A percentile compares a stretch with the other conserved stretches of the same genome.
Evolutionary conservation across 805 yeast species (phyloP).

Genomic region (Yarrowia osloensis): DNA sequence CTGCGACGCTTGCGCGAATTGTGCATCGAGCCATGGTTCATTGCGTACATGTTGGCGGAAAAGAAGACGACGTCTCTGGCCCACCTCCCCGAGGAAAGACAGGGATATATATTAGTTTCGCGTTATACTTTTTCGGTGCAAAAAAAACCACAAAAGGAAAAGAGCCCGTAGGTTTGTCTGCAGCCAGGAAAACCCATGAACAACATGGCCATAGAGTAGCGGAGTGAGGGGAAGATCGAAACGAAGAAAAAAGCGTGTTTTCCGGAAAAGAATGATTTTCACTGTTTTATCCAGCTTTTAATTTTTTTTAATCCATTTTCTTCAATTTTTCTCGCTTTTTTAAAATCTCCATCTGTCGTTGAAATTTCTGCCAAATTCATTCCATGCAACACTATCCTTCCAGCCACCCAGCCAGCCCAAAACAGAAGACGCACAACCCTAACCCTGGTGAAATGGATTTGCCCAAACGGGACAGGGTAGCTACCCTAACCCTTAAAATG

Average conservation of each 20-base stretch:
- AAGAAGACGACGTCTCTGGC: background rate
- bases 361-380: no score
- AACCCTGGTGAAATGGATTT: background rate
- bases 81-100: background rate
- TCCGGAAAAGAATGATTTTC: no score
- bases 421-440: background rate
- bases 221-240: no score
- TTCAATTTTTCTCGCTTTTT: background rate
- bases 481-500: background rate
- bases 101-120: constrained; percentile 27
- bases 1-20: constrained; percentile 22
- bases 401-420: constrained; percentile 23
- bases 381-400: constrained; percentile 4
- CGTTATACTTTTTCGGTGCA: constrained; percentile 1
- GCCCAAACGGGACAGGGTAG: background rate
- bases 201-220: no score
- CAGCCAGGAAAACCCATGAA: no score
- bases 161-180: no score
- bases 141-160: background rate
- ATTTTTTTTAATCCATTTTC: background rate
- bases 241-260: background rate
- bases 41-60: background rate
- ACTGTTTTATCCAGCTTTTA: no score
- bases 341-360: no score
- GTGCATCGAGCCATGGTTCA: constrained; percentile 25